phyloP scores from a whole-genome alignment of 225 moss, liverwort and hornwort species.

The Pseudoscleropodium purum region DNA sequence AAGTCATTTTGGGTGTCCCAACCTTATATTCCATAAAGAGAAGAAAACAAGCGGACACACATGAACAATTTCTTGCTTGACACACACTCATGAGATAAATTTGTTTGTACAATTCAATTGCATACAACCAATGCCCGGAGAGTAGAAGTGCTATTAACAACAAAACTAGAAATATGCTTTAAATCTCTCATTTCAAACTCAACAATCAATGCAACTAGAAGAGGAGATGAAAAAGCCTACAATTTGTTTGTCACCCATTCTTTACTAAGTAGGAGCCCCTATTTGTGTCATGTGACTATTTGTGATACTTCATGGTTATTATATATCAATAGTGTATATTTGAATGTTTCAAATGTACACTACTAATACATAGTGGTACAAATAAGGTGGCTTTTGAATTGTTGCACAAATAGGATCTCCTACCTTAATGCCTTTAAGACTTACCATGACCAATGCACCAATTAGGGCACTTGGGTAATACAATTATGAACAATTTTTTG shows the following conservation, averaged over 20 bases:
- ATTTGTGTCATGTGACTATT: background rate
- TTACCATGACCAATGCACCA: background rate
- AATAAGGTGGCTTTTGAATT: background rate
- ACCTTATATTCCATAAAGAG: background rate
- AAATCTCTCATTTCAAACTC: background rate
- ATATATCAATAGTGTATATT: background rate
- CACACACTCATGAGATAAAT: background rate
- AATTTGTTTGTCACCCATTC: background rate
- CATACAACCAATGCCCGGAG: rapidly evolving
- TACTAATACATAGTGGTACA: rapidly evolving
- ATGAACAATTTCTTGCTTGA: background rate
- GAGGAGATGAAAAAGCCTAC: background rate
- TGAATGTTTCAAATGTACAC: background rate
- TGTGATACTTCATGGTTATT: background rate
- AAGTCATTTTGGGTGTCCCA: background rate
- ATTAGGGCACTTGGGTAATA: background rate
- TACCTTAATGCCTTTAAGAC: background rate
- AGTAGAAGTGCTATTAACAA: background rate
- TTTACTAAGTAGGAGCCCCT: background rate
- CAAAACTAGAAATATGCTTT: background rate
- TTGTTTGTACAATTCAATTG: background rate
- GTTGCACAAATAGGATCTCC: background rate
- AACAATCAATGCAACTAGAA: background rate
- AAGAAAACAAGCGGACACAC: background rate
- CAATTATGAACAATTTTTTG: background rate